A percentile compares a stretch with the other conserved stretches of the same genome.
Conservation (phyloP, 2,329 filamentous ascomycete genomes). For the Nectriaceae sp. region DNA sequence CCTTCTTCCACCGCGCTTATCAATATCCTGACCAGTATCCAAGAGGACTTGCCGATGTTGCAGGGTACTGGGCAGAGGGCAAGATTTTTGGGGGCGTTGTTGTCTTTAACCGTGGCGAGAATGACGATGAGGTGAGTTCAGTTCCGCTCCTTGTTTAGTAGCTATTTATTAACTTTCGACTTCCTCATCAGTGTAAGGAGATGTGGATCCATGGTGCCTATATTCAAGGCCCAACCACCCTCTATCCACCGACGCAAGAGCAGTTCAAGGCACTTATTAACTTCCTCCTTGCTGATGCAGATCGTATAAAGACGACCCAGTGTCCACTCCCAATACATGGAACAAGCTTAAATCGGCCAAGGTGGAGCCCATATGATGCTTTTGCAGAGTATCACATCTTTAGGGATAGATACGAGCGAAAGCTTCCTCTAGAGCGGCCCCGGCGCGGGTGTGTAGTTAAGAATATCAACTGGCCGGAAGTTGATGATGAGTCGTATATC, state of each 20-base stretch:
- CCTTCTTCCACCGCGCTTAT: constrained; percentile 2
- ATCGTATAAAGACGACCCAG: background rate
- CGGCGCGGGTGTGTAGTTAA: constrained; percentile 33
- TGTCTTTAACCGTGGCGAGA: constrained; percentile 29
- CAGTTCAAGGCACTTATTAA: background rate
- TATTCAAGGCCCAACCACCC: background rate
- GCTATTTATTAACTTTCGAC: background rate
- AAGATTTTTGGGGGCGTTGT: constrained; percentile 32
- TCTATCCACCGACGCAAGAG: constrained; percentile 1
- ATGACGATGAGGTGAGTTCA: constrained; percentile 15
- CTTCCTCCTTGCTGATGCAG: background rate
- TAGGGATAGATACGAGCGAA: constrained; percentile 61
- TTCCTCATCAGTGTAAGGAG: background rate
- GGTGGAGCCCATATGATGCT: constrained; percentile 1
- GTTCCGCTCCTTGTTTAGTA: background rate
- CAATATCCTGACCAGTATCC: constrained; percentile 29
- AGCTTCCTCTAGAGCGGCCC: constrained; percentile 64
- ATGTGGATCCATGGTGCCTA: constrained; percentile 2
- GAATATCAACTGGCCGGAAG: constrained; percentile 43
- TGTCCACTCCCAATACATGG: constrained; percentile 2
- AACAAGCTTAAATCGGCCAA: constrained; percentile 1
- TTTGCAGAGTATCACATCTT: constrained; percentile 57
- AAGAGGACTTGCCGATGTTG: constrained; percentile 20
- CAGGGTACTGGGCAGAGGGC: constrained; percentile 32
- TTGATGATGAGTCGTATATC: constrained; percentile 58